Evolutionary conservation across 257 asterid genomes (phyloP), one percentile per base, ranked within the genome.

Genomic region (Ajuga chamaepitys): DNA sequence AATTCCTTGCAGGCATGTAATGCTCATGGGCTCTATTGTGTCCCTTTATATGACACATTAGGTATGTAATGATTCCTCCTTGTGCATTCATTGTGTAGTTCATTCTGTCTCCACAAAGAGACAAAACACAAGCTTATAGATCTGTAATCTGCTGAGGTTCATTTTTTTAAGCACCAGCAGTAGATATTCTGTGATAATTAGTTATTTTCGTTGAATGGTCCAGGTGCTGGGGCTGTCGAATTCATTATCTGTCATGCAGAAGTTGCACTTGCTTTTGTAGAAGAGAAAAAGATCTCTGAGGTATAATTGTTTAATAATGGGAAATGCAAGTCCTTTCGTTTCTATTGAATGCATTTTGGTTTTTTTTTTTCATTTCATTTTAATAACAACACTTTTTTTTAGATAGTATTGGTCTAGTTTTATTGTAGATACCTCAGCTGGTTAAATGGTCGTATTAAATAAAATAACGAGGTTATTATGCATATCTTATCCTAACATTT

Each of bases 211-310:
- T 14, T 65, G 70, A 54, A 74, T 76, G 75, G 30, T 62, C 64
- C 71, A 94, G 99, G 99, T 73, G 96, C 97, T 81, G 93, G 95
- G 9, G 99, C 99, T 22, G 71, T 94, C 30, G 96, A 94, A 77
- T 94, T 86, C 79, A 85, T 94, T 76, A 85, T 94, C 35, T 85
- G 91, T 78, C 99, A 94, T 80, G 97, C 99, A 4, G 99, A 94
- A 84, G 81, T 94, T 74, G 35, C 79, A 76, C 80, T 90, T 65
- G 82, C 95, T 77, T 94, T 94, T 76, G 90, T 85, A 20, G 97
- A 94, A 81, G 99, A 88, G 77, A 94, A 85, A 76, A 94, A 94
- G 66, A 71, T 94, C 48, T 72, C 94, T 0, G 99, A 88, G 96
- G 99, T 94, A 69, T 28, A 30, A 37, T 62, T 71, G 42, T 62